Base-by-base conservation (phyloP, 805 yeast genomes). In the Wickerhamiella kurtzmanii region DNA sequence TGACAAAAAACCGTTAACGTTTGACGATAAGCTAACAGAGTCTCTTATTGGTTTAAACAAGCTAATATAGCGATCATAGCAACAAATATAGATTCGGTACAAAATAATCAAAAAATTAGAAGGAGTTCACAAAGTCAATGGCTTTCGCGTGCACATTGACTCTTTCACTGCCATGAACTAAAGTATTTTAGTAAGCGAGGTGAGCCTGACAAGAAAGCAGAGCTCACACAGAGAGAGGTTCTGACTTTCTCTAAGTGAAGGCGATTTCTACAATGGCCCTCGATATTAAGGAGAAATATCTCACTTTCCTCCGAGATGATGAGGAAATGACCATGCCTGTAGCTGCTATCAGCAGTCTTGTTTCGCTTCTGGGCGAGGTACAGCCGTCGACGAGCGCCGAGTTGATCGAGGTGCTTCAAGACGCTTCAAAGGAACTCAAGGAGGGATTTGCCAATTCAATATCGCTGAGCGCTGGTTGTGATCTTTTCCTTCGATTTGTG, bases 301-400 rank as follows among this genome's bases (percentile, higher is more conserved):
- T 85, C 48, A 74, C 75, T 60, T 87, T 85, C 62, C 70, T 92
- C 52, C 77, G 75, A 55, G 95, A 87, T 44, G 96, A 92, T 65
- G 73, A 84, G n/a, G 97, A 92, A 48, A 84, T 92, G 79, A 88
- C 98, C 4, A 92, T 88, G 96, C 99, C 99, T 1, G 85, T 92
- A 32, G 99, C 98, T 39, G 98, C 98, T 35, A 92, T 92, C 59
- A 97, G 92, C 68, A 78, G 95, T 11, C 70, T 92, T 41, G 95
- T 92, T 22, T 82, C 92, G 6, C 74, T 92, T 65, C 66, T 89
- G 22, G 74, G 80, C 53, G 77, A 80, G 43, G 80, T 86, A 56
- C 87, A 86, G 61, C 96, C 98, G 5, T 74, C 86, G 8, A 92
- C 99, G 0, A 86, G 95, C 1, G 84, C 96, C 2, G 98, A 92